phyloP scores from a whole-genome alignment of 169 alveolate species.

The Plasmodium gonderi region DNA sequence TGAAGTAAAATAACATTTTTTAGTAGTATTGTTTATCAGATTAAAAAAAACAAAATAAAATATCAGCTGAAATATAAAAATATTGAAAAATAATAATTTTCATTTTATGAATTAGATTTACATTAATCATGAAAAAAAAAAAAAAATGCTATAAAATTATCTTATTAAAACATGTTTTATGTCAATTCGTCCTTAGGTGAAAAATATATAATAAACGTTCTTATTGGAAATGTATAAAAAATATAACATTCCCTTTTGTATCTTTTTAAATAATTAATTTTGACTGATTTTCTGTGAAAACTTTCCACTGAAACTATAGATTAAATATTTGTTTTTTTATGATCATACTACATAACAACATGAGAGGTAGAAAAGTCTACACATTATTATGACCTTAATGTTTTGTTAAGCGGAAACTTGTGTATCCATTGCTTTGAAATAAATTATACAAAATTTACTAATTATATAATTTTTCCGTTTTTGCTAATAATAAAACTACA shows the following conservation, averaged over 20 bases:
- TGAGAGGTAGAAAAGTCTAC: too few relatives aligned
- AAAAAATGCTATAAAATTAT: not conserved
- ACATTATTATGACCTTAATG: too few relatives aligned
- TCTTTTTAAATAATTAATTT: not conserved
- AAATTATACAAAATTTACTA: too few relatives aligned
- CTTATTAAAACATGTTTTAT: not conserved
- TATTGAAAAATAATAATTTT: not conserved
- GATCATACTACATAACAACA: not conserved
- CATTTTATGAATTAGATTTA: not conserved
- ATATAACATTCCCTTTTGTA: not conserved
- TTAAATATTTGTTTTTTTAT: not conserved
- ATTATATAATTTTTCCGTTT: too few relatives aligned
- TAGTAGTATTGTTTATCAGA: not conserved
- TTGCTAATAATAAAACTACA: too few relatives aligned
- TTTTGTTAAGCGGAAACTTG: too few relatives aligned
- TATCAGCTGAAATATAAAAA: not conserved
- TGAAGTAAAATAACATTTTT: not conserved
- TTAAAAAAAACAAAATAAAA: not conserved
- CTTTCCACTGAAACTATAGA: not conserved
- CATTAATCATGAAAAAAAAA: not conserved
- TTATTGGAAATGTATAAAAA: not conserved
- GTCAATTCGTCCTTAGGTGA: not conserved
- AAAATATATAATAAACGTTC: not conserved
- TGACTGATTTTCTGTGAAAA: not conserved
- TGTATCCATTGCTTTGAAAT: too few relatives aligned